These are phyloP conservation scores for Scleroderma citrinum DNA, from an alignment of 768 basidiomycete genomes.

Conservation along the genomic window DNA sequence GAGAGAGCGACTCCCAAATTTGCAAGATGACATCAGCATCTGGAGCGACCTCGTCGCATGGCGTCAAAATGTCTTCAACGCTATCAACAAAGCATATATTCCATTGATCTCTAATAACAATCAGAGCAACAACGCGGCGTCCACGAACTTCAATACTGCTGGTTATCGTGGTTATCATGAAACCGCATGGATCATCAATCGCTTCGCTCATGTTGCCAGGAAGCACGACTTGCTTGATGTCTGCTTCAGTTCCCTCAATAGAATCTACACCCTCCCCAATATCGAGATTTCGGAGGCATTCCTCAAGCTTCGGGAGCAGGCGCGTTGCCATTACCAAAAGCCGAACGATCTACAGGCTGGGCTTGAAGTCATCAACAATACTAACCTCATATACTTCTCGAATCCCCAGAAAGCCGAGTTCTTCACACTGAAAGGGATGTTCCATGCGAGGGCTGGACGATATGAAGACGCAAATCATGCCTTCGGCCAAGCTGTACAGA, in stretches of 20 bases:
- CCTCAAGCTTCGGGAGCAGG: slow-evolving; percentile 96
- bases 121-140: slow-evolving; percentile 43
- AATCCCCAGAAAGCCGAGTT: slow-evolving; percentile 95
- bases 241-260: slow-evolving; percentile 89
- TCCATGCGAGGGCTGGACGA: slow-evolving; percentile 81
- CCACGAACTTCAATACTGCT: slow-evolving; percentile 67
- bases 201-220: slow-evolving; percentile 96
- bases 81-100: slow-evolving; percentile 94
- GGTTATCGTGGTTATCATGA: slow-evolving; percentile 98
- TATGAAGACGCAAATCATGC: slow-evolving; percentile 87
- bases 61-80: slow-evolving; percentile 96
- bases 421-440: slow-evolving; percentile 98
- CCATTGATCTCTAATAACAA: slow-evolving; percentile 70
- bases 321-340: slow-evolving; percentile 95
- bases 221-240: slow-evolving; percentile 96
- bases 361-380: slow-evolving; percentile 98
- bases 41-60: slow-evolving; percentile 99
- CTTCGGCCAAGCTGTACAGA: slow-evolving; percentile 92
- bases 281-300: slow-evolving; percentile 99
- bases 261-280: slow-evolving; percentile 98
- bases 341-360: slow-evolving; percentile 91
- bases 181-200: slow-evolving; percentile 99
- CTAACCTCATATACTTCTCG: slow-evolving; percentile 98
- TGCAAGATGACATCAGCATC: slow-evolving; percentile 95
- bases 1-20: slow-evolving; percentile 93